Evolutionary conservation across 805 yeast genomes (phyloP), one percentile per base, ranked within the genome.

Genomic region (Pichia rugopelliculosa): DNA sequence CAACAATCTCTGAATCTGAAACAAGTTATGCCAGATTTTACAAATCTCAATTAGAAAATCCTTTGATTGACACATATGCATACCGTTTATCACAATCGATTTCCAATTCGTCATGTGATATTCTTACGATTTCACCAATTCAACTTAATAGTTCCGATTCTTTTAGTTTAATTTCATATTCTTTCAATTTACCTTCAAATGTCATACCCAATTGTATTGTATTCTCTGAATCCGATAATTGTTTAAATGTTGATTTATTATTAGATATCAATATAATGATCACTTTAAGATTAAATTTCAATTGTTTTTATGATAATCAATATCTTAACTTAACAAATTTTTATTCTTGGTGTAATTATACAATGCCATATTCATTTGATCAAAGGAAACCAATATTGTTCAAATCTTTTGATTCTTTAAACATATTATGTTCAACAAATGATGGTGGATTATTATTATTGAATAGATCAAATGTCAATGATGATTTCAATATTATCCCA

Each of bases 371-470:
- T 61, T 74, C 79, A 8, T 79, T 82, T 54, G 77, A 76, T 27
- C 59, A 76, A 6, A 71, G 84, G 56, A 63, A 65, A 22, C 88
- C 91, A 1, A 75, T 77, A 39, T 63, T 72, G 20, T 56, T 84
- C 51, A 52, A 71, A 43, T 61, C 82, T 1, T 62, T 80, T 15
- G 72, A 76, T 27, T 52, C 66, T 0, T 56, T 59, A 3, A 71
- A 74, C 40, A 59, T 80, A 9, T 60, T 88, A 3, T 78, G 84
- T 0, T 71, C 87, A 5, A 68, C 89, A 42, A 72, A 73, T 39
- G 95, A 90, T 65, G 96, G 97, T 23, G 87, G 90, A 1, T 61
- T 89, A 38, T 65, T 87, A 43, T 81, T 80, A 40, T 68, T 84
- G 48, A 55, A 57, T 33, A 67, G 79, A 54, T 39, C 43, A 1